These are phyloP conservation scores for Trichoderma sp. DNA, from an alignment of 2,329 filamentous ascomycete genomes.

Conservation along the genomic window DNA sequence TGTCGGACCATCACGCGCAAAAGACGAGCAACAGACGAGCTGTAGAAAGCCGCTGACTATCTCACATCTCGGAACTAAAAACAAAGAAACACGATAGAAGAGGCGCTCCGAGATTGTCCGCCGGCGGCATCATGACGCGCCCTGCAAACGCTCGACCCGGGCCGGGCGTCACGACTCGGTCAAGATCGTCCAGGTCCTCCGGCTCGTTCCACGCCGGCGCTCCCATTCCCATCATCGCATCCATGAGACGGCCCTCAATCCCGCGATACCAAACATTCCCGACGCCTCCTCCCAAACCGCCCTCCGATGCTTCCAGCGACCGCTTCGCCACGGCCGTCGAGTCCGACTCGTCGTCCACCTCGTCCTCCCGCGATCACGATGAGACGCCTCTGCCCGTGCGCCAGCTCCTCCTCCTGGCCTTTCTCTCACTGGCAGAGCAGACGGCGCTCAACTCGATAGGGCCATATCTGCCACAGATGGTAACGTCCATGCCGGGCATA, in stretches of 20 bases:
- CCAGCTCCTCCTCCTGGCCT: constrained; percentile 80
- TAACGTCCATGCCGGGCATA: constrained; percentile 78
- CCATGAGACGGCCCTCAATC: constrained; percentile 40
- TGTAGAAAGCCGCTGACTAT: neutral
- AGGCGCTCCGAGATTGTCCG: neutral
- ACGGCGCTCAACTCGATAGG: constrained; percentile 95
- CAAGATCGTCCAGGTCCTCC: constrained; percentile 39
- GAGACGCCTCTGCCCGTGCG: constrained; percentile 75
- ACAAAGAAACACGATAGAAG: neutral
- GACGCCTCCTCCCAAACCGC: constrained; percentile 66
- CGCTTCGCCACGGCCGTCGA: constrained; percentile 14
- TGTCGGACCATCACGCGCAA: neutral
- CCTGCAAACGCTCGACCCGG: constrained; percentile 3
- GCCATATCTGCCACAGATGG: constrained; percentile 93
- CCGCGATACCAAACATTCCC: constrained; percentile 81
- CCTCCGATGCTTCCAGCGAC: constrained; percentile 34
- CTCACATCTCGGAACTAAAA: too few relatives aligned
- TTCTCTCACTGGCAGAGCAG: constrained; percentile 90
- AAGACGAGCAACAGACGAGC: neutral
- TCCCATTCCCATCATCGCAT: constrained; percentile 41
- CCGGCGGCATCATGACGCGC: constrained; percentile 7
- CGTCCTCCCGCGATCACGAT: constrained; percentile 40
- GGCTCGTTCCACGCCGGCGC: constrained; percentile 54
- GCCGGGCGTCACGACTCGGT: constrained; percentile 21
- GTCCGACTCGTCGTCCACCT: constrained; percentile 27